phyloP scores from a whole-genome alignment of 345 rosid genomes.

The Eucalyptus tenuipes region DNA sequence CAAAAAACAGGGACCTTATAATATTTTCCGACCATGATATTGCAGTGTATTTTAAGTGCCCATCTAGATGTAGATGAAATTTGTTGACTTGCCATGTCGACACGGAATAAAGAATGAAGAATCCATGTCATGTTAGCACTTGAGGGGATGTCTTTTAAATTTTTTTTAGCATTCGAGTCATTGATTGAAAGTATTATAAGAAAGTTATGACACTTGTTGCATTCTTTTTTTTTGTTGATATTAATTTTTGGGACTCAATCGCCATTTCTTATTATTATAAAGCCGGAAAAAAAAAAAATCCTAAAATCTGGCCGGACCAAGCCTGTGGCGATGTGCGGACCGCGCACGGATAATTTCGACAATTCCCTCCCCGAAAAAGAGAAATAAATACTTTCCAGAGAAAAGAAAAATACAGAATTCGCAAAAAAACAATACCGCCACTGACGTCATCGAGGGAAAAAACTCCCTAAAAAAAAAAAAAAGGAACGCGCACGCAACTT shows the following conservation, averaged over 20 bases:
- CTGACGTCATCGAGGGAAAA: not conserved
- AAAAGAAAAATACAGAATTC: not conserved
- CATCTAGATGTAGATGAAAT: not conserved
- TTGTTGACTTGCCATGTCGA: not conserved
- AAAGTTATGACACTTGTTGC: too few species aligned
- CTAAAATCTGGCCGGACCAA: not conserved
- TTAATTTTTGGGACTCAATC: not conserved
- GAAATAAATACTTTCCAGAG: not conserved
- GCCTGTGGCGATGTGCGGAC: not conserved
- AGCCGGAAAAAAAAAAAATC: not conserved
- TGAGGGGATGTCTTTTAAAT: too few species aligned
- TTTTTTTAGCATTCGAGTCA: too few species aligned
- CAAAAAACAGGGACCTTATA: not conserved
- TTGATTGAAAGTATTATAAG: too few species aligned
- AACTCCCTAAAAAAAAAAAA: fast-evolving
- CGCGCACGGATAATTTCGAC: not conserved
- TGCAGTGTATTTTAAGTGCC: not conserved
- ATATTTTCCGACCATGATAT: not conserved
- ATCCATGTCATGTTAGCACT: not conserved
- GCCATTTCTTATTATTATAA: not conserved
- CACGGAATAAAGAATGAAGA: not conserved
- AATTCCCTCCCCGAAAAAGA: not conserved
- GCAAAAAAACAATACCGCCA: not conserved
- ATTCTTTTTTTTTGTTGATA: too few species aligned
- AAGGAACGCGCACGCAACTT: not conserved